Evolutionary conservation across 352 stramenopile species (phyloP).

Genomic region (Phytopythium mirpurense): DNA sequence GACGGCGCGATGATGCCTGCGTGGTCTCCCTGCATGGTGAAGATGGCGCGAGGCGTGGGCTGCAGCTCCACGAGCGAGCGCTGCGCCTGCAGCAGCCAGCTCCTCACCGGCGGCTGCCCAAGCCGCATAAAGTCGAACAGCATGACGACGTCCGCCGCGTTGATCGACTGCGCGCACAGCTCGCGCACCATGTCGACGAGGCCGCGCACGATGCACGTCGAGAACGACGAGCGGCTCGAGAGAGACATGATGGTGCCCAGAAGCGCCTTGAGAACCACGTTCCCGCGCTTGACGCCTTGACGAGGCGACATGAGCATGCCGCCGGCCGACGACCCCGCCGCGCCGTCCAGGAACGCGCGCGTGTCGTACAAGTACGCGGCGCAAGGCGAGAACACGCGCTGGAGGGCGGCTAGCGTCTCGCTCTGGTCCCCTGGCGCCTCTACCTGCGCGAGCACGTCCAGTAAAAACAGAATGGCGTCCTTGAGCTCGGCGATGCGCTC

Average conservation of each 20-base stretch:
- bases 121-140: constrained; percentile 75
- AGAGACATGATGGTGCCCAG: constrained; percentile 37
- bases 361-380: constrained; percentile 32
- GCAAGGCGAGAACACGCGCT: constrained; percentile 32
- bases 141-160: constrained; percentile 45
- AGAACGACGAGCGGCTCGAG: constrained; percentile 20
- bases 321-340: neutral
- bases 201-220: constrained; percentile 19
- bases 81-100: constrained; percentile 56
- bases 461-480: constrained; percentile 38
- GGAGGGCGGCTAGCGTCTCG: constrained; percentile 34
- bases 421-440: constrained; percentile 15
- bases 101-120: constrained; percentile 30
- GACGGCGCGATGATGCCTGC: constrained; percentile 61
- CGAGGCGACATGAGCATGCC: constrained; percentile 7
- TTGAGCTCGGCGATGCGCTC: constrained; percentile 26
- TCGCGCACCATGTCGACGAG: constrained; percentile 42
- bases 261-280: constrained; percentile 44
- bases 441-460: constrained; percentile 38
- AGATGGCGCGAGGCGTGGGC: constrained; percentile 56
- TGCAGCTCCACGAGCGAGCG: constrained; percentile 45
- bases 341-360: constrained; percentile 24
- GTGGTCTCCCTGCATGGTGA: constrained; percentile 58
- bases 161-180: constrained; percentile 56
- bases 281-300: constrained; percentile 18